These are phyloP conservation scores for Pelargonium fulgidum DNA, from an alignment of 441 rosid genomes.

Conservation along the genomic window DNA sequence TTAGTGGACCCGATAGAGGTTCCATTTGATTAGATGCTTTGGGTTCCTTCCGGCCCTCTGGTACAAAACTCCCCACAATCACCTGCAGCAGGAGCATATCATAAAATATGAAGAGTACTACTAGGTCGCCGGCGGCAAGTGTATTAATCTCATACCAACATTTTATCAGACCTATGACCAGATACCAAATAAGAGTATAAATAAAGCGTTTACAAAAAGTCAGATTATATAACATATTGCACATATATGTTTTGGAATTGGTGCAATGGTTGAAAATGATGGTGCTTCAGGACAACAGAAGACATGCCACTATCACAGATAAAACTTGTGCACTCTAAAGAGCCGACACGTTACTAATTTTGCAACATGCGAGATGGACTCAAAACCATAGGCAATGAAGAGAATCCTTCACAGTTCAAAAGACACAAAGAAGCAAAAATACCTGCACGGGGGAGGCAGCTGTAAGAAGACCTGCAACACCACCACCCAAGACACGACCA, in stretches of 20 bases:
- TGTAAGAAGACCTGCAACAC: conserved; percentile 24
- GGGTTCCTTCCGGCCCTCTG: conserved; percentile 20
- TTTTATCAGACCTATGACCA: background rate
- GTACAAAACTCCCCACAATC: conserved; percentile 23
- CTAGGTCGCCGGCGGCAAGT: too few relatives aligned
- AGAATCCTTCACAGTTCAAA: background rate
- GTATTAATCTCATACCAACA: too few relatives aligned
- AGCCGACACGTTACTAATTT: background rate
- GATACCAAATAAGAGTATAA: background rate
- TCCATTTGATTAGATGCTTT: conserved; percentile 15
- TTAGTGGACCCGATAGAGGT: conserved; percentile 16
- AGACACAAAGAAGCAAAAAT: background rate
- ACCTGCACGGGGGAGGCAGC: conserved; percentile 29
- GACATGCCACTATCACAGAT: background rate
- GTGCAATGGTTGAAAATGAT: background rate
- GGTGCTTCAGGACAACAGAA: background rate
- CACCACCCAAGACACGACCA: conserved; percentile 28
- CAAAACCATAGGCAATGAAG: background rate
- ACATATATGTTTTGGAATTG: too few relatives aligned
- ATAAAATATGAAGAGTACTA: too few relatives aligned
- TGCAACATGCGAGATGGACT: background rate
- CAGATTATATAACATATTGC: too few relatives aligned
- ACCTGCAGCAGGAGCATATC: conserved; percentile 14
- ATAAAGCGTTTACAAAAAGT: background rate
- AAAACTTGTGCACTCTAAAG: too few relatives aligned